Evolutionary conservation across 2,329 filamentous ascomycete species (phyloP).

Genomic region (Aspergillus sojae): DNA sequence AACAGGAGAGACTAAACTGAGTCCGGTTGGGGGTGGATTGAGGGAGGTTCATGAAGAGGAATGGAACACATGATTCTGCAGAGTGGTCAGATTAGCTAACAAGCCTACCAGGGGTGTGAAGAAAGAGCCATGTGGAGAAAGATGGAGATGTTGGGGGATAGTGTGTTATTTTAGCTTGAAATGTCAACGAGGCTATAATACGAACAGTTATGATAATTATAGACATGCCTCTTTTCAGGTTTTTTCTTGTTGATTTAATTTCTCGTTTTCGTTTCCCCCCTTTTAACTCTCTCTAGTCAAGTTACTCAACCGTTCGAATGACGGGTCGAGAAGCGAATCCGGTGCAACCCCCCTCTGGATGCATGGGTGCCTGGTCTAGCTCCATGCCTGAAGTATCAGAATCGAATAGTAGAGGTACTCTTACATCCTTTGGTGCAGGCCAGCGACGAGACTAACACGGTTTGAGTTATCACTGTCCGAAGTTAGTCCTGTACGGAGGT

Average conservation of each 20-base stretch:
- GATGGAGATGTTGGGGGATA: constrained; percentile 1
- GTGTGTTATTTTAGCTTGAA: not conserved
- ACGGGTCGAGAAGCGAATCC: not conserved
- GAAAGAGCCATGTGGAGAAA: constrained; percentile 1
- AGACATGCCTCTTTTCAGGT: not conserved
- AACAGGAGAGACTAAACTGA: not conserved
- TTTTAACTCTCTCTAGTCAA: not conserved
- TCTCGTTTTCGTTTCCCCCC: not conserved
- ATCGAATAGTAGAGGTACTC: not conserved
- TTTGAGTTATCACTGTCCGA: not conserved
- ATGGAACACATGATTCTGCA: not conserved
- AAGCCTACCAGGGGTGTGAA: not conserved
- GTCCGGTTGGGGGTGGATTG: not conserved
- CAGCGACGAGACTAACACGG: not conserved
- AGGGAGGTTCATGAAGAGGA: not conserved
- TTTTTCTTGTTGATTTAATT: not conserved
- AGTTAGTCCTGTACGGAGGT: not conserved
- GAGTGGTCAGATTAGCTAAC: not conserved
- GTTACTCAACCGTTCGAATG: not conserved
- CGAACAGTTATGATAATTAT: not conserved
- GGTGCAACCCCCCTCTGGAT: not conserved
- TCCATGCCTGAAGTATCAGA: not conserved
- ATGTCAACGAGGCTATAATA: not conserved
- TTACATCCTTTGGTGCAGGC: not conserved
- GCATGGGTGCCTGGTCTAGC: not conserved